These are phyloP conservation scores for Mollisiaceae sp. DNA, from an alignment of 2,329 filamentous ascomycete species.

Conservation along the genomic window DNA sequence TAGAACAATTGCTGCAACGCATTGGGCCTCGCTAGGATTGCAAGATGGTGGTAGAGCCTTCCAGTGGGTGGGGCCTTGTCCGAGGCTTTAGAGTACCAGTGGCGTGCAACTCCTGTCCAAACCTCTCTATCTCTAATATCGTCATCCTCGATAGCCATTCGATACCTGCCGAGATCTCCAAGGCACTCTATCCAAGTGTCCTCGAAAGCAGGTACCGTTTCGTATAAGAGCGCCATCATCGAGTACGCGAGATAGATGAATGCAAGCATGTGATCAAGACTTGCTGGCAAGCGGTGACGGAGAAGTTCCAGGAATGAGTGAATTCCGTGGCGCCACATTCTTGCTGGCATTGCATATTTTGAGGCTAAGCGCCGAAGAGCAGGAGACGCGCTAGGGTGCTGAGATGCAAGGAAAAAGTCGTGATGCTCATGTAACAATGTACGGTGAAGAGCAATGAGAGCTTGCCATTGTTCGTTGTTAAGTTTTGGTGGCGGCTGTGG, in stretches of 20 bases:
- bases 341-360: conserved; percentile 88
- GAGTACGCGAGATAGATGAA: conserved; percentile 91
- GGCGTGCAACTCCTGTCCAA: conserved; percentile 79
- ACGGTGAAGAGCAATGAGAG: conserved; percentile 79
- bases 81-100: conserved; percentile 73
- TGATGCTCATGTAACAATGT: conserved; percentile 83
- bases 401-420: conserved; percentile 84
- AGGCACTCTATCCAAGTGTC: conserved; percentile 90
- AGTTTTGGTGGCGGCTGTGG: conserved; percentile 49
- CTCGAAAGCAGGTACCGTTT: conserved; percentile 81
- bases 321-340: conserved; percentile 94
- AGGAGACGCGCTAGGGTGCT: conserved; percentile 78
- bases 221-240: conserved; percentile 86
- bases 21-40: conserved; percentile 75
- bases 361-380: conserved; percentile 71
- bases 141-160: conserved; percentile 89
- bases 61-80: conserved; percentile 78
- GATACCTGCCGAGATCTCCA: conserved; percentile 81
- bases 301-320: conserved; percentile 82
- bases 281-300: conserved; percentile 73
- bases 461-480: conserved; percentile 79
- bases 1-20: conserved; percentile 74
- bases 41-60: conserved; percentile 85
- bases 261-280: conserved; percentile 85
- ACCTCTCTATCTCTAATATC: conserved; percentile 74